A percentile compares a stretch with the other conserved stretches of the same genome.
phyloP scores from a whole-genome alignment of 2,329 filamentous ascomycete species.

The Colletotrichum sp. region DNA sequence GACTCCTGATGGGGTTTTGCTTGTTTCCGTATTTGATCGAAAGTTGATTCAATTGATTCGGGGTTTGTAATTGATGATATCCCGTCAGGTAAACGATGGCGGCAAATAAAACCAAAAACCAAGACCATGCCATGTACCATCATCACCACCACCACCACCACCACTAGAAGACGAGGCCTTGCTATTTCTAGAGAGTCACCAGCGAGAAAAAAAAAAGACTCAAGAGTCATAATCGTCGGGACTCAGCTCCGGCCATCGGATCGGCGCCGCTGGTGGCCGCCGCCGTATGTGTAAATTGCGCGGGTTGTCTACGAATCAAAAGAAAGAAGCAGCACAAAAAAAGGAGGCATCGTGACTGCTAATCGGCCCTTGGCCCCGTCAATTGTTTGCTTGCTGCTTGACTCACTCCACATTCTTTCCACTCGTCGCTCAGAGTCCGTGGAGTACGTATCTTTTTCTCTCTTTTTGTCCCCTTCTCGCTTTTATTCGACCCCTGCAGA shows the following conservation, averaged over 20 bases:
- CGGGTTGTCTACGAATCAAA: background rate
- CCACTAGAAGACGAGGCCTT: background rate
- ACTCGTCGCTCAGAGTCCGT: background rate
- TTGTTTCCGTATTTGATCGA: background rate
- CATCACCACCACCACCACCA: background rate
- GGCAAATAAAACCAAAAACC: background rate
- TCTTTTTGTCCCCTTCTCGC: background rate
- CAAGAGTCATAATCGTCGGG: background rate
- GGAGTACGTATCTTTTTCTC: background rate
- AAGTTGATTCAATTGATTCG: background rate
- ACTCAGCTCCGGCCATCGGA: conserved; percentile 11
- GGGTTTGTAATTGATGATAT: background rate
- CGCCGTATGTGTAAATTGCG: background rate
- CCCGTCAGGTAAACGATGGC: background rate
- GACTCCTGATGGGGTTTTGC: background rate
- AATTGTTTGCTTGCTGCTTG: background rate
- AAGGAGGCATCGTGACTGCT: conserved; percentile 5
- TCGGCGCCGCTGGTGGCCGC: background rate
- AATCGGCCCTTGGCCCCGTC: conserved; percentile 8
- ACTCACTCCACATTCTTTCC: conserved; percentile 7
- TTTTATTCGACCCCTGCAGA: background rate
- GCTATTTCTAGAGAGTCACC: conserved; percentile 4
- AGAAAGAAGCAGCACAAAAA: background rate
- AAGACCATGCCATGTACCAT: background rate
- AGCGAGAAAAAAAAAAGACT: background rate